Base-by-base conservation (phyloP, 139 green algal species). In the Picochlorum sp. region DNA sequence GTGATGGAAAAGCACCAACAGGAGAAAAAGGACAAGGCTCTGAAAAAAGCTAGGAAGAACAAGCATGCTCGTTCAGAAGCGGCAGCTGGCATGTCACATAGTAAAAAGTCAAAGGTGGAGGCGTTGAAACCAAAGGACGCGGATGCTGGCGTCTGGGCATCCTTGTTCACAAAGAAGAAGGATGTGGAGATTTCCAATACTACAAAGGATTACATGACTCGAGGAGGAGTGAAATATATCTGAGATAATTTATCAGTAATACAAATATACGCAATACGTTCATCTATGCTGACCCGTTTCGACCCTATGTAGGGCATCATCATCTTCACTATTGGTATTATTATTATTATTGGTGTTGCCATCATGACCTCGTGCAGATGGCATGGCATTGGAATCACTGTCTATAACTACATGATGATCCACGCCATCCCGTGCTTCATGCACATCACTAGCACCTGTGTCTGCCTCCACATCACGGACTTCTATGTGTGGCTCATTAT, bases 1-100 rank as follows among this genome's bases (percentile, higher is more conserved):
- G 60, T 85, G 73, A 49, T 82, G 51, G 57, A 50, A 3, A 45
- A 67, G 65, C 65, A 67, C 16, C 60, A 69, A 14, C 67, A 69
- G 5, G 54, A 55, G 41, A 51, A 45, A n/a, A 47, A 31, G 2
- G 68, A 65, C 13, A 81, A 74, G 28, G 60, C 65, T 37, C 41
- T 45, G 26, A 73, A 71, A 14, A 69, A 63, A 26, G 58, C 21
- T 44, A 56, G 21, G 10, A 68, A 72, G 49, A 41, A 41, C 34
- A 41, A 41, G 34, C 34, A 16, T 47, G 44, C 41, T 62, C 16
- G 44, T 21, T 20, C 23, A n/a, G 47, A 37, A 3, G 44, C 10
- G 3, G 67, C 38, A 2, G 37, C 44, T 23, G 44, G 20, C 16
- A 58, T 49, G 11, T 63, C 68, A 45, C 65, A 77, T 28, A 59